Evolutionary conservation across 495 filamentous ascomycete species (phyloP), one percentile per base, ranked within the genome.

Genomic region (Aspergillus sparsus): DNA sequence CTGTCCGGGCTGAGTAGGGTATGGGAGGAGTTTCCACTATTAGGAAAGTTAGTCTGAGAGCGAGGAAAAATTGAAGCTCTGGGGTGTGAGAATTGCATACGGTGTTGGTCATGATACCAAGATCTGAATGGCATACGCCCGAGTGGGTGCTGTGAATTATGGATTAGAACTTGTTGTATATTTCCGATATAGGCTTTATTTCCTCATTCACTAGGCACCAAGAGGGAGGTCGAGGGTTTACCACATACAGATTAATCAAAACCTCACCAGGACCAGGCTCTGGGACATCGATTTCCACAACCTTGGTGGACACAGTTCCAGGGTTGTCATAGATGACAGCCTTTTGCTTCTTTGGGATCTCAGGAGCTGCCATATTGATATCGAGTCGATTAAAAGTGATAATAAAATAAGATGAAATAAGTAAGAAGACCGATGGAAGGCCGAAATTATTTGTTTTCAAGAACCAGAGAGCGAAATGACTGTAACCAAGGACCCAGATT

Each of bases 101-200:
- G 7, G 70, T 67, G 63, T 84, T 85, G 44, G 77, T 80, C 81
- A 89, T 89, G 63, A 88, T 71, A 31, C 80, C 78, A 60, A 80
- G 71, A 64, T 92, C 88, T 11, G 84, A 87, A 68, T 88, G 86
- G 69, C 88, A 90, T 36, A 91, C 85, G 50, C 88, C 88, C 1
- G 83, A 85, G 61, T 89, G 87, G 27, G 87, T 86, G 34, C 84
- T 85, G 55, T 7, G 36, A 8, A 49, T 51, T 42, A 7, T 12
- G 61, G 62, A 27, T 73, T 32, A 67, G 64, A 27, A 10, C n/a
- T 39, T 32, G 42, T 54, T 13, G 36, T 6, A 33, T 32, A 41
- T 35, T 51, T 46, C n/a, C 34, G 41, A 51, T 31, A 32, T 39
- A 33, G 6, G 27, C 16, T 54, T 16, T 1, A 13, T 4, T 4